Base-by-base conservation (phyloP, 345 rosid genomes). In the Camelina laxa region DNA sequence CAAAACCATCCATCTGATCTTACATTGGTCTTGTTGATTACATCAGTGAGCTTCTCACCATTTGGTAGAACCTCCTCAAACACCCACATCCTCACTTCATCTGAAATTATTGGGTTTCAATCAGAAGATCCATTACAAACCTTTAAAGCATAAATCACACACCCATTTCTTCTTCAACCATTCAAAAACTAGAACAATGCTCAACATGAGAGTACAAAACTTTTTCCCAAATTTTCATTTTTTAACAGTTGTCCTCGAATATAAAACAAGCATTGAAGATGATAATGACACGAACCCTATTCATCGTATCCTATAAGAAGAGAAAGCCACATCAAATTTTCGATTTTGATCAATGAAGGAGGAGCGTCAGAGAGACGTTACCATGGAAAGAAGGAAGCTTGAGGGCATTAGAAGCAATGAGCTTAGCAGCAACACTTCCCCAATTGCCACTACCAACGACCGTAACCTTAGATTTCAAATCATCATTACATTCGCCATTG, bases 81-180 rank as follows among this genome's bases (percentile, higher is more conserved):
- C 47, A 95, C 99, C 99, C 97, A 92, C 96, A 95, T 95, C 82
- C 89, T 88, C 77, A 92, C 97, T 87, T 92, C 97, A 90, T 92
- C 99, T 95, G 93, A 73, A 61, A n/a, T 1, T 1, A 22, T 17
- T 20, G 4, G 9, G 5, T 48, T 58, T 16, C 0, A 36, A 47
- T 50, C 53, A 62, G 41, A 63, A 56, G 51, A 72, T 61, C 36
- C 41, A 66, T 42, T 9, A 38, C 31, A n/a, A 45, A 17, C 3
- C 42, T 31, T 31, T 31, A 31, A 27, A 31, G 35, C 35, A 6
- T 31, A 31, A 30, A 65, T 44, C 1, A 3, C 31, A n/a, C 31
- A 19, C 4, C 44, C 49, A 48, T 48, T 48, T 16, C 53, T 48
- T 48, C 11, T 48, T 48, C 53, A 48, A 47, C 53, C 53, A 48